Conservation (phyloP, 2,329 filamentous ascomycete genomes). For the Diaporthe sp. region DNA sequence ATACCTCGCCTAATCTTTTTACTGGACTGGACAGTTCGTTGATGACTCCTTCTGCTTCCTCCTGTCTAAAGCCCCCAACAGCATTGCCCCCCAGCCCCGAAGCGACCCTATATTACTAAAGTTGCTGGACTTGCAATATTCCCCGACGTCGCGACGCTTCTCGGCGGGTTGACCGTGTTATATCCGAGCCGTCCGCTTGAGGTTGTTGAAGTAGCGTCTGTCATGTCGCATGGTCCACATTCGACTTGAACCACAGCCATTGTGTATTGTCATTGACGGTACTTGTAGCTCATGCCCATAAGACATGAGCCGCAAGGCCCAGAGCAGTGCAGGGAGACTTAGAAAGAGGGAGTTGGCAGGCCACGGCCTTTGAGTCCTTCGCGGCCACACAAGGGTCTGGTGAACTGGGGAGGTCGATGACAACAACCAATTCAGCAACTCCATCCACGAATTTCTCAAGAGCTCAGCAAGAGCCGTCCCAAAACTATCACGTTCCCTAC, state of each 20-base stretch:
- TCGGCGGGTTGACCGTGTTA: slow-evolving; percentile 27
- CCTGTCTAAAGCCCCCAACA: background rate
- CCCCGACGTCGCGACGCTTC: background rate
- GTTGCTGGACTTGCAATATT: slow-evolving; percentile 3
- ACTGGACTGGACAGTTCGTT: slow-evolving; percentile 3
- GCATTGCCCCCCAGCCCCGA: background rate
- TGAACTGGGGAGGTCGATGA: slow-evolving; percentile 12
- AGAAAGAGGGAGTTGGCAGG: slow-evolving; percentile 34
- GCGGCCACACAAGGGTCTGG: background rate
- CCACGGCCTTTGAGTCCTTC: background rate
- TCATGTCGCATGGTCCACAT: slow-evolving; percentile 11
- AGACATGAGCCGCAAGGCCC: slow-evolving; percentile 39
- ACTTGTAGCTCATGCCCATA: background rate
- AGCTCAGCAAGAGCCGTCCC: slow-evolving; percentile 1
- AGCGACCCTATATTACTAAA: background rate
- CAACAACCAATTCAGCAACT: background rate
- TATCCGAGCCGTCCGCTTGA: slow-evolving; percentile 35
- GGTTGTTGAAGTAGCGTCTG: slow-evolving; percentile 1
- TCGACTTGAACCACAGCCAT: slow-evolving; percentile 14
- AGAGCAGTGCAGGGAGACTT: slow-evolving; percentile 31
- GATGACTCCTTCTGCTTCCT: slow-evolving; percentile 14
- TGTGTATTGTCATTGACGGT: slow-evolving; percentile 9
- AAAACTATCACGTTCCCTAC: slow-evolving; percentile 1
- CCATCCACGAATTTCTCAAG: background rate
- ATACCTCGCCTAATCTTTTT: slow-evolving; percentile 21